Evolutionary conservation across 805 yeast genomes (phyloP), one percentile per base, ranked within the genome.

Genomic region (Starmerella riodocensis): DNA sequence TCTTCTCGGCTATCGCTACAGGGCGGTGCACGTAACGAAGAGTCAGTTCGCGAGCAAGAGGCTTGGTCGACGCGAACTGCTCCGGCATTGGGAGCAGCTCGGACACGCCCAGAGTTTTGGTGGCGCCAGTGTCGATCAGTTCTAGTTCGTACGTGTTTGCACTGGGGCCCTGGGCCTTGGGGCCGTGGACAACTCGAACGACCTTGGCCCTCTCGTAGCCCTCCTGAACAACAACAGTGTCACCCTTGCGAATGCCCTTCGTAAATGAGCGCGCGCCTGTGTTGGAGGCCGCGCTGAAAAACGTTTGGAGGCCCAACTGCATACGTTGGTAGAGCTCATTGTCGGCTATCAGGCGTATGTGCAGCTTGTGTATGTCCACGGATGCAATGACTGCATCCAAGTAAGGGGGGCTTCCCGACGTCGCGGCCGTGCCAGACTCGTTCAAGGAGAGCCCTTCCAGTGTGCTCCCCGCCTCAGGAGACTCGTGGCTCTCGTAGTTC

Each of bases 121-220:
- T 53, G 35, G 67, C 69, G 24, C 85, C 85, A 43, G 70, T 73
- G 54, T 78, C 86, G 34, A 77, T 57, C 43, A 74, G 74, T 49
- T 67, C 67, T 23, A 78, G 75, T 39, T 66, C 68, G 51, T 58
- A 71, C 39, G 58, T 57, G n/a, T n/a, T n/a, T n/a, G n/a, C n/a
- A 40, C 58, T 59, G 4, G 32, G 2, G 4, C 35, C 31, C 16
- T 6, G 25, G 30, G 26, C 25, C n/a, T 8, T 6, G 22, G 25
- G n/a, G n/a, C n/a, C n/a, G n/a, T n/a, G n/a, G 8, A 17, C n/a
- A 4, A 29, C 20, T 9, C 25, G 7, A 16, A 20, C 12, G 32
- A 37, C 23, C 9, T 5, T 7, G 6, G 29, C 84, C 50, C 86
- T 70, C 33, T 36, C 43, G 60, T 69, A 74, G 52, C 55, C 74